phyloP scores from a whole-genome alignment of 345 rosid genomes.

The Trapa incisa region DNA sequence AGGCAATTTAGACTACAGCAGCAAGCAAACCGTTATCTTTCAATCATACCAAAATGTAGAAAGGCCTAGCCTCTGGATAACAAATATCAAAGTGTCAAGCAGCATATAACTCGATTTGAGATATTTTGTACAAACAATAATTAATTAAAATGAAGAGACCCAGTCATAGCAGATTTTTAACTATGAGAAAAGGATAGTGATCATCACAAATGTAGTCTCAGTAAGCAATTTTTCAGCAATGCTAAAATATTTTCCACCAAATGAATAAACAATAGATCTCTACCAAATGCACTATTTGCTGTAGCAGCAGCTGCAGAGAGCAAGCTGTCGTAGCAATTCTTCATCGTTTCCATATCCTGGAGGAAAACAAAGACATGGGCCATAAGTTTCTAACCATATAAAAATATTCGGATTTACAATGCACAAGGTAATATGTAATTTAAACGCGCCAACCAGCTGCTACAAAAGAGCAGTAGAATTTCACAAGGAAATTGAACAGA shows the following conservation, averaged over 20 bases:
- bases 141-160: background rate
- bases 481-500: background rate
- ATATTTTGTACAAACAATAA: background rate
- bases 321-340: conserved; percentile 87
- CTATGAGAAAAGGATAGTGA: no score
- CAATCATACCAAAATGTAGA: no score
- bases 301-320: conserved; percentile 90
- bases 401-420: background rate
- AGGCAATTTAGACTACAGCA: no score
- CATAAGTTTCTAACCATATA: background rate
- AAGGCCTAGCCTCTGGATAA: no score
- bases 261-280: background rate
- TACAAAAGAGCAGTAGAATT: background rate
- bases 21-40: no score
- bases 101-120: background rate
- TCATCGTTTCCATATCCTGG: conserved; percentile 88
- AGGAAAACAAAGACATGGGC: conserved; percentile 4
- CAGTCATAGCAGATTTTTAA: background rate
- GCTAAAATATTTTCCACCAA: background rate
- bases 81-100: background rate
- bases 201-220: background rate
- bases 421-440: background rate
- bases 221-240: background rate
- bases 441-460: background rate
- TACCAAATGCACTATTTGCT: conserved; percentile 93